phyloP scores from a whole-genome alignment of 1,284 basidiomycete species.

The Somion occarium region DNA sequence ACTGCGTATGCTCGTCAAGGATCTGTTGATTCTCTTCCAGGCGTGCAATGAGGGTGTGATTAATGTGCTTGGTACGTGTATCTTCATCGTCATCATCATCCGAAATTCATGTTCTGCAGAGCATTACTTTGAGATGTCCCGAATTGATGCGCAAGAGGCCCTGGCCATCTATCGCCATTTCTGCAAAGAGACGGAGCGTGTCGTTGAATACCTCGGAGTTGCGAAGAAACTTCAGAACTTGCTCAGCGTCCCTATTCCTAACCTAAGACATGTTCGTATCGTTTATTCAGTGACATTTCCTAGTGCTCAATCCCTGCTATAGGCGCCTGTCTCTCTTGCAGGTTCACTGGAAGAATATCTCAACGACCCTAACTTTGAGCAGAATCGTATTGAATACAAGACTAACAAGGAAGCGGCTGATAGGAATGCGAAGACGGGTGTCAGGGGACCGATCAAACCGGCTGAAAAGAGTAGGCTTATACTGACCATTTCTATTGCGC shows the following conservation, averaged over 20 bases:
- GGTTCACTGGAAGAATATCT: constrained; percentile 94
- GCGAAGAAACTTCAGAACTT: constrained; percentile 91
- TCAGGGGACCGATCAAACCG: constrained; percentile 20
- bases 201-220: constrained; percentile 92
- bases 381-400: constrained; percentile 87
- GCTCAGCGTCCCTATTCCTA: constrained; percentile 91
- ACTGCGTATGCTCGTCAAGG: constrained; percentile 94
- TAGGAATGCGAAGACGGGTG: constrained; percentile 34
- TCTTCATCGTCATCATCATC: not conserved
- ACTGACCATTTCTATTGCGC: too few relatives aligned
- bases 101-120: constrained; percentile 42
- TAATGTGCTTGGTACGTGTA: constrained; percentile 77
- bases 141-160: constrained; percentile 83
- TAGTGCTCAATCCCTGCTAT: not conserved
- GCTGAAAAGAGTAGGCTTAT: constrained; percentile 21
- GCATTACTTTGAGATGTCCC: constrained; percentile 99
- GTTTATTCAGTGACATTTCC: not conserved
- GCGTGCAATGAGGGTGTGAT: constrained; percentile 98
- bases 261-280: constrained; percentile 79
- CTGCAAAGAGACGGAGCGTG: constrained; percentile 90
- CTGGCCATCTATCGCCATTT: constrained; percentile 91
- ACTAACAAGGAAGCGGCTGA: constrained; percentile 79
- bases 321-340: constrained; percentile 93
- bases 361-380: constrained; percentile 92
- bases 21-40: constrained; percentile 93